Conservation (phyloP, 1,139 yeast species). For the Suhomyces kunorum region DNA sequence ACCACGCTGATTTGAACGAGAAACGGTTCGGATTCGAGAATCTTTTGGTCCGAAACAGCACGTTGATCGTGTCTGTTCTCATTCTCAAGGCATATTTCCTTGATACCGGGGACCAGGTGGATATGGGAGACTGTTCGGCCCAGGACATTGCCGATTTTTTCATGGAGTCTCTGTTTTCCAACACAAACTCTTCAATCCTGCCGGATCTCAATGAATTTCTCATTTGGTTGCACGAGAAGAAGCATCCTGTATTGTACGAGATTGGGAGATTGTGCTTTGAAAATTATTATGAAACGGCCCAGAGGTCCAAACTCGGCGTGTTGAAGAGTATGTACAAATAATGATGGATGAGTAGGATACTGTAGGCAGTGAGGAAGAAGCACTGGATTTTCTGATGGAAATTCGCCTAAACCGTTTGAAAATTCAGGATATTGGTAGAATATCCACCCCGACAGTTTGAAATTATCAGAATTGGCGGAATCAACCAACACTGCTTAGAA, state of each 20-base stretch:
- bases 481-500: too few species aligned
- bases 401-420: too few species aligned
- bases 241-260: slow-evolving; percentile 5
- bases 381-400: too few species aligned
- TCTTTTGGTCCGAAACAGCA: slow-evolving; percentile 4
- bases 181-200: background rate
- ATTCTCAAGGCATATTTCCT: slow-evolving; percentile 11
- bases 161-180: background rate
- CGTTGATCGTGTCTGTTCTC: background rate
- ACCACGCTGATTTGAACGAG: background rate
- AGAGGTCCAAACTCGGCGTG: slow-evolving; percentile 1
- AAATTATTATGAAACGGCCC: slow-evolving; percentile 15
- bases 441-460: too few species aligned
- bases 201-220: slow-evolving; percentile 22
- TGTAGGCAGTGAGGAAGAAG: background rate
- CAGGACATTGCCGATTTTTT: slow-evolving; percentile 7
- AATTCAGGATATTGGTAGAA: too few species aligned
- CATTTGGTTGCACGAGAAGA: slow-evolving; percentile 22
- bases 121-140: slow-evolving; percentile 4
- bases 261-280: slow-evolving; percentile 18
- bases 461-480: too few species aligned
- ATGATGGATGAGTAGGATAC: background rate
- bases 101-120: slow-evolving; percentile 7
- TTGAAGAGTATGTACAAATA: slow-evolving; percentile 4
- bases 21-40: slow-evolving; percentile 3